Evolutionary conservation across 225 moss, liverwort and hornwort species (phyloP), one percentile per base, ranked within the genome.

Genomic region (Bryoerythrophyllum caledonicum): DNA sequence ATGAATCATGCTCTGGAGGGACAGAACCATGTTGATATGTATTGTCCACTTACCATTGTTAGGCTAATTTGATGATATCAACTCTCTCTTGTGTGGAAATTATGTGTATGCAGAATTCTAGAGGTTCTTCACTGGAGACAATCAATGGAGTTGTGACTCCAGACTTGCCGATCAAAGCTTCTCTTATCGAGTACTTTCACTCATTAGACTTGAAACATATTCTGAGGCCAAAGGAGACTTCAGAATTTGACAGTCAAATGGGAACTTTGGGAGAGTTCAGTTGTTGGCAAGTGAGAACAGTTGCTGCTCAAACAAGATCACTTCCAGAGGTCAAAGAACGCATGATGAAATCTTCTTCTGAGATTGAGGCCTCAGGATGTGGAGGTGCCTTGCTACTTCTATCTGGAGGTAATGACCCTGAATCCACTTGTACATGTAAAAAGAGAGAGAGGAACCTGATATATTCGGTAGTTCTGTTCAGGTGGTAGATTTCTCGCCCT

Each of bases 241-340:
- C 68, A 19, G 72, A 83, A 43, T 54, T 52, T 23, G 26, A 54
- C 41, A 9, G n/a, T 17, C 75, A 74, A 44, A 35, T 38, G 43
- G 58, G 7, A 24, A 52, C 67, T 54, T 59, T 75, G 20, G 73
- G 67, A 71, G 82, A 70, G 54, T 76, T 78, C 13, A 79, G 83
- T 41, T 91, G 89, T 67, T 93, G 88, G 92, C 90, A 92, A 88
- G 93, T 96, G 67, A 87, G 72, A 76, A 96, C 91, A 70, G 82
- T 96, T 44, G 96, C 91, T 72, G 93, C 96, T 53, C 96, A 96
- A 73, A 80, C 79, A 72, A 89, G 91, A 78, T 83, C 86, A 27
- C 81, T 76, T 66, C 79, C 82, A 40, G 84, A 90, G 78, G 80
- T 92, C 21, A 60, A 67, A 67, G 83, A 80, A 9, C 85, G 78